Evolutionary conservation across 306 rosid genomes (phyloP), one percentile per base, ranked within the genome.

Genomic region (Pterocarpus santalinus): DNA sequence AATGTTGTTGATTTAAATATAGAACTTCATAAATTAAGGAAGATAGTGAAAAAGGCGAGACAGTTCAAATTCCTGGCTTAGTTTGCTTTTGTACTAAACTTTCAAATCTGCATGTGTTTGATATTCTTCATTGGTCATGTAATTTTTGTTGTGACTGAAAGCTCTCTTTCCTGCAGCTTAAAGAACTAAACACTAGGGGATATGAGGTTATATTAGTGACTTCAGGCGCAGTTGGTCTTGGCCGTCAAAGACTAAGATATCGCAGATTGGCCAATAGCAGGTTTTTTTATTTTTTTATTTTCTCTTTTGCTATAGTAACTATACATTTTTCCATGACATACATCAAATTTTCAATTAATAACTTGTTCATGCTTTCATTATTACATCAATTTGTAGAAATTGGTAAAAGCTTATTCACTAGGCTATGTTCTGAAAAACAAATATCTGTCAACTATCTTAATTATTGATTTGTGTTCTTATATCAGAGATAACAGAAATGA

Each of bases 211-310:
- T 94, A 81, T 72, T 94, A 87, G 98, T 92, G 71, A 86, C 95
- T 75, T 94, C 98, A 61, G 98, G 98, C 1, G 98, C 98, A 52
- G 96, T 94, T 58, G 98, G 97, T 52, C 89, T 94, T 77, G 98
- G 97, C 64, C 86, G 92, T 15, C 97, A 94, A 76, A 90, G 98
- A 89, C 91, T 94, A 63, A 84, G 89, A 86, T 94, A 89, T 86
- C 86, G 98, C 65, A 90, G 86, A 92, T 83, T 94, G 83, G 91
- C 92, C 12, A 94, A 94, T 73, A 90, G 95, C 96, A 94, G 98
- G 99, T 95, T 80, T 53, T 22, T 22, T 22, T 22, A 0, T 22
- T 22, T 22, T 22, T 22, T 3, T 22, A 52, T n/a, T 66, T 74
- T 76, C 56, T 80, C 66, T 28, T 57, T 62, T 62, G 53, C 77